A percentile compares a stretch with the other conserved stretches of the same genome.
These are phyloP conservation scores for Phytophthora boehmeriae DNA, from an alignment of 352 stramenopile genomes.

Conservation along the genomic window DNA sequence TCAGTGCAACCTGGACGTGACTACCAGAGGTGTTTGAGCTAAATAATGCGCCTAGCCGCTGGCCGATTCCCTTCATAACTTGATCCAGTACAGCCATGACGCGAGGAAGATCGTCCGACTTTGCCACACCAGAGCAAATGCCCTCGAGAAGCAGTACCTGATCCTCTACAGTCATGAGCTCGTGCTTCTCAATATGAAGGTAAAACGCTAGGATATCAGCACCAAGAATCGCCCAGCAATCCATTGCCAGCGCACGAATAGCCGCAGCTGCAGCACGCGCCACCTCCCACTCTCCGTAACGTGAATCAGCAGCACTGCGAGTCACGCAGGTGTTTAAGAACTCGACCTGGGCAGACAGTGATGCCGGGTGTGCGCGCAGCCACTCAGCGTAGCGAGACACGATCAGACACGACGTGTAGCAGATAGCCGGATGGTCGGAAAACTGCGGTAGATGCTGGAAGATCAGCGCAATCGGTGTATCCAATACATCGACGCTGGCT, in stretches of 20 bases:
- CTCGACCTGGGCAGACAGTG: constrained; percentile 56
- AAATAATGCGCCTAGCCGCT: constrained; percentile 55
- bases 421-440: constrained; percentile 75
- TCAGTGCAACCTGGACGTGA: constrained; percentile 51
- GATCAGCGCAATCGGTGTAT: constrained; percentile 67
- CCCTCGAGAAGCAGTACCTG: constrained; percentile 88
- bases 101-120: constrained; percentile 46
- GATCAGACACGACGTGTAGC: constrained; percentile 87
- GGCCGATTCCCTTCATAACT: constrained; percentile 67
- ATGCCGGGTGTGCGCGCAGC: constrained; percentile 55
- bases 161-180: constrained; percentile 76
- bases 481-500: constrained; percentile 23
- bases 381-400: constrained; percentile 84
- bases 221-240: constrained; percentile 78
- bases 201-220: constrained; percentile 79
- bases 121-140: constrained; percentile 65
- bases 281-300: constrained; percentile 78
- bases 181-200: constrained; percentile 69
- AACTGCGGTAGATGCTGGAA: constrained; percentile 83
- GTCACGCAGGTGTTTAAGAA: constrained; percentile 82
- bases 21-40: constrained; percentile 34
- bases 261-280: constrained; percentile 70
- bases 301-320: constrained; percentile 47
- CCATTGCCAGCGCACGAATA: constrained; percentile 72
- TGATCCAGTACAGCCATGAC: constrained; percentile 67